These are phyloP conservation scores for Monilinia aucupariae DNA, from an alignment of 2,329 filamentous ascomycete genomes.

Conservation along the genomic window DNA sequence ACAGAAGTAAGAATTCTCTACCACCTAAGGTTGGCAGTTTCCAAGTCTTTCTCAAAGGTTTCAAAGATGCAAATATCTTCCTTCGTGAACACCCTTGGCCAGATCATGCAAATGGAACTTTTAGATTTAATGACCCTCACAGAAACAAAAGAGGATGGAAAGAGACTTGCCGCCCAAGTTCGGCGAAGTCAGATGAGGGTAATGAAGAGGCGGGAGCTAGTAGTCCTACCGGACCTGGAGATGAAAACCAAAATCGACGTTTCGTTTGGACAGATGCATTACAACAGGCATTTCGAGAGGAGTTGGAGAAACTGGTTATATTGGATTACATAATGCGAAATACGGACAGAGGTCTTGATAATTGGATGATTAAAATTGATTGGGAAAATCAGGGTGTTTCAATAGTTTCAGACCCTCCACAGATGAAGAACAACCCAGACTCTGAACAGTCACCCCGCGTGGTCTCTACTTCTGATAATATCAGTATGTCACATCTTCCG, in stretches of 20 bases:
- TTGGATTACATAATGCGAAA: constrained; percentile 99
- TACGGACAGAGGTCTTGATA: constrained; percentile 91
- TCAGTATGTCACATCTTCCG: constrained; percentile 26
- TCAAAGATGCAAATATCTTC: constrained; percentile 94
- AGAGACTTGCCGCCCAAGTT: constrained; percentile 67
- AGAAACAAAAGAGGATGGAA: constrained; percentile 70
- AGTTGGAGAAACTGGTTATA: constrained; percentile 94
- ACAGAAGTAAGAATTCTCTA: constrained; percentile 78
- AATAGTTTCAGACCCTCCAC: constrained; percentile 74
- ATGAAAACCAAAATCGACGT: constrained; percentile 28
- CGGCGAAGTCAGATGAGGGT: constrained; percentile 53
- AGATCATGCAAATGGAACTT: constrained; percentile 64
- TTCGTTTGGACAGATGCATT: constrained; percentile 85
- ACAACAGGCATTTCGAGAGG: constrained; percentile 88
- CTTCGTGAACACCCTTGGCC: constrained; percentile 95
- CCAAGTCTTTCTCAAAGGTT: constrained; percentile 94
- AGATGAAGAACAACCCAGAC: constrained; percentile 56
- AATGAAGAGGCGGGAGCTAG: constrained; percentile 49
- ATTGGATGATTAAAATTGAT: constrained; percentile 99
- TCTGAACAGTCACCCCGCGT: constrained; percentile 47
- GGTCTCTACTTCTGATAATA: constrained; percentile 38
- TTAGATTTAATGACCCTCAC: constrained; percentile 62
- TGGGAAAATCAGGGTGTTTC: constrained; percentile 76
- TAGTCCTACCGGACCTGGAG: constrained; percentile 31
- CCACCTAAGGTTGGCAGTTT: constrained; percentile 93